phyloP scores from a whole-genome alignment of 306 rosid species.

The Dryas octopetala region DNA sequence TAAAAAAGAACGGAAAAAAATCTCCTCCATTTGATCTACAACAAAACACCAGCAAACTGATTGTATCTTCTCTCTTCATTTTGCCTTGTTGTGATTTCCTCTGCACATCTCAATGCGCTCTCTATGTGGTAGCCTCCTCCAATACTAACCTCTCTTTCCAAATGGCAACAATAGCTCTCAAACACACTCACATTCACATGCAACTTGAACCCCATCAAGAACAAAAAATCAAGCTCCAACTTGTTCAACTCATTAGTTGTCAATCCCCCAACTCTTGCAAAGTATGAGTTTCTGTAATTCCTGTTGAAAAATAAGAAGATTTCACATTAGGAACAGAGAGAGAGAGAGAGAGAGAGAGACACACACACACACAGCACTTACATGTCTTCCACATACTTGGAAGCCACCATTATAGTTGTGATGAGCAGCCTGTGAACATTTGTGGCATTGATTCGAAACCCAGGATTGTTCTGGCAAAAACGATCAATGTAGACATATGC shows the following conservation, averaged over 20 bases:
- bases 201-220: slow-evolving; percentile 84
- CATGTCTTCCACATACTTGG: slow-evolving; percentile 92
- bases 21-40: slow-evolving; percentile 33
- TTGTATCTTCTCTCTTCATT: slow-evolving; percentile 42
- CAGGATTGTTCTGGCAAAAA: slow-evolving; percentile 70
- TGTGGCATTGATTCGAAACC: slow-evolving; percentile 55
- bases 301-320: slow-evolving; percentile 35
- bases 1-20: neutral
- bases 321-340: slow-evolving; percentile 1
- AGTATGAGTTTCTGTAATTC: slow-evolving; percentile 85
- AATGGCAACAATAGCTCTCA: slow-evolving; percentile 91
- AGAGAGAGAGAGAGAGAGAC: neutral
- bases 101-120: slow-evolving; percentile 78
- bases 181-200: slow-evolving; percentile 96
- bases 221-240: slow-evolving; percentile 81
- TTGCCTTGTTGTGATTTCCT: slow-evolving; percentile 66
- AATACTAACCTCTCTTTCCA: slow-evolving; percentile 92
- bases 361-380: neutral
- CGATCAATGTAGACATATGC: slow-evolving; percentile 91
- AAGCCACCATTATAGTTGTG: slow-evolving; percentile 93
- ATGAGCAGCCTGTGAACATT: slow-evolving; percentile 89
- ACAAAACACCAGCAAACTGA: slow-evolving; percentile 61
- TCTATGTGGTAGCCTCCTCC: slow-evolving; percentile 95
- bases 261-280: slow-evolving; percentile 89
- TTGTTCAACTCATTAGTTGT: slow-evolving; percentile 68